Evolutionary conservation across 2,329 filamentous ascomycete species (phyloP).

Genomic region (Lachnellula hyalina): DNA sequence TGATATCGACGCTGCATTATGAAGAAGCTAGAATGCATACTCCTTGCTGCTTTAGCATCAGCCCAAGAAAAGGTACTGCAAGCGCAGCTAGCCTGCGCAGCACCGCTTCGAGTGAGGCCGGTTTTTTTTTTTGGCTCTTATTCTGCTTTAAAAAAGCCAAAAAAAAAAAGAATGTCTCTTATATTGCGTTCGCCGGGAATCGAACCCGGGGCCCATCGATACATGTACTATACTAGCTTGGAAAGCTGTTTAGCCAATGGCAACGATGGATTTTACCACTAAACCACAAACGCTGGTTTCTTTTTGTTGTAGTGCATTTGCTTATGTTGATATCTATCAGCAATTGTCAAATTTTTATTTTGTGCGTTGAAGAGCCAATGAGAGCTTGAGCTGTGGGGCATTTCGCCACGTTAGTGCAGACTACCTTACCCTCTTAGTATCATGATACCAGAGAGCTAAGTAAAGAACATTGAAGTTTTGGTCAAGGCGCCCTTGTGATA

Average conservation of each 20-base stretch:
- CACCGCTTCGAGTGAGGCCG: neutral
- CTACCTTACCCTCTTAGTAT: too few relatives aligned
- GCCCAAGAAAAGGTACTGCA: neutral
- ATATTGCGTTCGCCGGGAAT: slow-evolving; percentile 27
- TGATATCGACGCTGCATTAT: too few relatives aligned
- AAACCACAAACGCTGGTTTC: slow-evolving; percentile 22
- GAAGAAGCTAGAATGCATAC: too few relatives aligned
- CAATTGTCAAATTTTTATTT: neutral
- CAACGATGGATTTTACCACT: slow-evolving; percentile 29
- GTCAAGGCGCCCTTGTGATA: too few relatives aligned
- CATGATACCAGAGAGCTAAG: too few relatives aligned
- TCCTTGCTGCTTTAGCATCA: too few relatives aligned
- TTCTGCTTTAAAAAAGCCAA: slow-evolving; percentile 6
- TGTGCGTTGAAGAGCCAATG: neutral
- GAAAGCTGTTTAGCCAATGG: slow-evolving; percentile 4
- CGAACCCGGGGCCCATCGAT: slow-evolving; percentile 30
- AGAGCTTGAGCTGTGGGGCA: neutral
- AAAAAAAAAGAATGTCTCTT: neutral
- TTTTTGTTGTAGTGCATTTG: neutral
- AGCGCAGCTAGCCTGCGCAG: too few relatives aligned
- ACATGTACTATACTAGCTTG: neutral
- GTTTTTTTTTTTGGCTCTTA: neutral
- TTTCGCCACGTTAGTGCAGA: too few relatives aligned
- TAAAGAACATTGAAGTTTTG: too few relatives aligned
- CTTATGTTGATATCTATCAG: slow-evolving; percentile 7